Evolutionary conservation across 2,329 filamentous ascomycete genomes (phyloP), one percentile per base, ranked within the genome.

Genomic region (Didymellaceae sp.): DNA sequence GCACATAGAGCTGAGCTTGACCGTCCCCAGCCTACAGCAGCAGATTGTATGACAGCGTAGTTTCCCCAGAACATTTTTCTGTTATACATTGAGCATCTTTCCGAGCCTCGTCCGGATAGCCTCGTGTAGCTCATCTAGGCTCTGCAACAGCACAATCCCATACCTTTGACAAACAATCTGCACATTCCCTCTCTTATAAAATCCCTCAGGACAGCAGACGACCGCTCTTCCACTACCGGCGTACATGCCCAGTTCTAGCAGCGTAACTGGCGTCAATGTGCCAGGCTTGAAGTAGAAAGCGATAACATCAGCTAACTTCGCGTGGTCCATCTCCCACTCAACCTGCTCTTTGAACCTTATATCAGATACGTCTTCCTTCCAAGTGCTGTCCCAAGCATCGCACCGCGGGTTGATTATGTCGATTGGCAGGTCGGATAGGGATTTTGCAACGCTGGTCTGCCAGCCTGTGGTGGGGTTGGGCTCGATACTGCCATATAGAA

Each of bases 131-230:
- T 75, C 74, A 2, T 74, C 73, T 17, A 78, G 58, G 4, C 63
- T 75, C 2, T 74, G 74, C 24, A 80, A 61, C 48, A 83, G 61
- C 30, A 72, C 62, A 7, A 84, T 68, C 0, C 70, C 75, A 57
- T 77, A 80, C 48, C 73, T 75, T 51, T 25, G 39, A 55, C 77
- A 80, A 5, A 86, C 78, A 11, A 84, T 73, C 65, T 83, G 75
- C 38, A 88, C 83, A 60, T 88, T 85, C 0, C 84, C 86, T 35
- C 77, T 78, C 70, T 86, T 86, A 60, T 68, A 77, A 57, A 83
- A 88, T 0, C 77, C 80, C 21, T 76, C 64, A 1, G 78, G 75
- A 48, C 79, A 83, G 22, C 79, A 78, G 1, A 86, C 82, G 13
- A 86, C 69, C 1, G 71, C 74, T 61, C 78, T 81, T 1, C 70